Evolutionary conservation across 2,329 filamentous ascomycete species (phyloP), one percentile per base, ranked within the genome.

Genomic region (Hansfordia pulvinata): DNA sequence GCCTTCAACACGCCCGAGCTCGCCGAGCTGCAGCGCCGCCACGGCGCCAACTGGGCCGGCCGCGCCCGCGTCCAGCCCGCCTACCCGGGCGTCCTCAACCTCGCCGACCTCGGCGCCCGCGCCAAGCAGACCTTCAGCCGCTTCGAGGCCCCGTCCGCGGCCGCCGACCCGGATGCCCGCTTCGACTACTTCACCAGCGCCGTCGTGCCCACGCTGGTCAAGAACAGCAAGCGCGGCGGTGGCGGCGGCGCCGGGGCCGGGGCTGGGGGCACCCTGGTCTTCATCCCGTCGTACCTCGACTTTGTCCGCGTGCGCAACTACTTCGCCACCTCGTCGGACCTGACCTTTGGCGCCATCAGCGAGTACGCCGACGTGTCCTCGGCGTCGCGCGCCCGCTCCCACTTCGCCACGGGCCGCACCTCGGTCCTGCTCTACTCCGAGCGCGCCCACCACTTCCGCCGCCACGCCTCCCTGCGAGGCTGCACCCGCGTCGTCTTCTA

Each of bases 281-380:
- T 93, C 56, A 75, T 96, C 26, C 85, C 90, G 0, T 85, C 79
- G 0, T 96, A 94, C 53, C 75, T 94, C 32, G 90, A 98, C 56
- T 96, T 96, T 49, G 79, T 94, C 22, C 79, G 86, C 21, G 67
- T 98, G 32, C 75, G 90, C 28, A 98, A 96, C 57, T 82, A 86
- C 54, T 86, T 98, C 43, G 75, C 85, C 27, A 85, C 75, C 17
- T 75, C 76, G 10, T 56, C 56, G 30, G 58, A 43, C 33, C 48
- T 77, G 30, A 51, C 76, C 1, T 92, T 94, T 48, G 86, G 84
- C 28, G 72, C 76, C 17, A 77, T 98, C 19, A 86, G 80, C 30
- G 90, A 98, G 53, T 96, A 96, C 51, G 79, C 81, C 0, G 71
- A 80, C 23, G 60, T 77, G 6, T 68, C 75, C 6, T 84, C 93